Percentiles rank a stretch among this genome's conserved stretches.
Evolutionary conservation across 2,329 filamentous ascomycete genomes (phyloP).

Genomic region (Aspergillus neoniger): DNA sequence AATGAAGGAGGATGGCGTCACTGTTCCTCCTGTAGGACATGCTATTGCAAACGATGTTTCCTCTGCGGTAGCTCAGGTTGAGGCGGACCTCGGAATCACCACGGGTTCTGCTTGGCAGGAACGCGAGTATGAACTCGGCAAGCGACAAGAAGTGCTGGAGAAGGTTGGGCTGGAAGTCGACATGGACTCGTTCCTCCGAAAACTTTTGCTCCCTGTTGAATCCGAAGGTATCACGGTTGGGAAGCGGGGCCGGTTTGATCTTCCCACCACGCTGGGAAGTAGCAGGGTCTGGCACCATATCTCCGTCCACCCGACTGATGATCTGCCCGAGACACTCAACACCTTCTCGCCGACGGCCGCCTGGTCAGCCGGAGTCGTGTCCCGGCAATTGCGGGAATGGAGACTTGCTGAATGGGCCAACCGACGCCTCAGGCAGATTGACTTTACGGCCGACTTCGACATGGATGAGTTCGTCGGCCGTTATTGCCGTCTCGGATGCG

Average conservation of each 20-base stretch:
- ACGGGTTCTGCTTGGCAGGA: constrained; percentile 68
- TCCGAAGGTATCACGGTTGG: constrained; percentile 81
- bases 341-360: constrained; percentile 72
- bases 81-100: constrained; percentile 75
- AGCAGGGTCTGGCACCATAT: constrained; percentile 96
- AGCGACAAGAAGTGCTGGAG: constrained; percentile 79
- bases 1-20: constrained; percentile 93
- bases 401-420: constrained; percentile 96
- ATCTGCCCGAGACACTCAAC: constrained; percentile 71
- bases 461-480: constrained; percentile 85
- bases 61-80: constrained; percentile 73
- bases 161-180: constrained; percentile 83
- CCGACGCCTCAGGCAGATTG: constrained; percentile 81
- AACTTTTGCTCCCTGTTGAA: constrained; percentile 75
- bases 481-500: constrained; percentile 80
- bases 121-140: constrained; percentile 76
- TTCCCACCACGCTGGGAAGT: constrained; percentile 71
- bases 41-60: constrained; percentile 88
- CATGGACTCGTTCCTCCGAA: constrained; percentile 77
- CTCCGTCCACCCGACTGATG: constrained; percentile 86
- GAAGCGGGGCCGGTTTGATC: constrained; percentile 74
- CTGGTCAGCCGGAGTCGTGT: constrained; percentile 92
- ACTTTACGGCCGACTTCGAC: constrained; percentile 97
- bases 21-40: constrained; percentile 70
- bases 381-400: constrained; percentile 90